phyloP scores from a whole-genome alignment of 306 rosid genomes.

The Acacia crassicarpa region DNA sequence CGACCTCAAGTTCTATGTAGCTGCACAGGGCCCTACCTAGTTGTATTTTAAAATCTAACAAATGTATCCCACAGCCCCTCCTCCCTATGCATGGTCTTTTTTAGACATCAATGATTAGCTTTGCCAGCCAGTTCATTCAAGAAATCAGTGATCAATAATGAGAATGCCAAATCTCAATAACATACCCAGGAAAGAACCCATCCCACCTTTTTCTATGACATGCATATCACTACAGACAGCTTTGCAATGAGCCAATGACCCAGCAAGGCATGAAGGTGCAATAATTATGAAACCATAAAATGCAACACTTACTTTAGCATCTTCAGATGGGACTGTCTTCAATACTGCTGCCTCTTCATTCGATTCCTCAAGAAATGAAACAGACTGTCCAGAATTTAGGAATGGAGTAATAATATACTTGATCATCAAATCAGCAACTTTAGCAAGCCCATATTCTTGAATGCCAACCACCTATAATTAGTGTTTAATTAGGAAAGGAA shows the following conservation, averaged over 20 bases:
- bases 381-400: constrained; percentile 47
- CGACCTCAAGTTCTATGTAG: background rate
- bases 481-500: constrained; percentile 21
- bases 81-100: background rate
- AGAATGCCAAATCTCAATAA: constrained; percentile 10
- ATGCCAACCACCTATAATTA: constrained; percentile 65
- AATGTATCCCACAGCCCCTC: background rate
- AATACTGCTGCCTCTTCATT: constrained; percentile 52
- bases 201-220: background rate
- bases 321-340: constrained; percentile 54
- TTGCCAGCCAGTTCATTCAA: constrained; percentile 8
- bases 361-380: constrained; percentile 60
- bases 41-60: background rate
- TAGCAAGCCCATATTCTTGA: constrained; percentile 87
- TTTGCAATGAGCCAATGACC: constrained; percentile 16
- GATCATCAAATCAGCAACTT: constrained; percentile 85
- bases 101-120: background rate
- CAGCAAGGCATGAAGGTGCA: background rate
- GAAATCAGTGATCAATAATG: constrained; percentile 6
- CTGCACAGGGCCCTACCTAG: background rate
- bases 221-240: background rate
- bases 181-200: constrained; percentile 4
- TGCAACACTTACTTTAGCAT: constrained; percentile 51
- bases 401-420: constrained; percentile 65
- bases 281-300: constrained; percentile 8